Evolutionary conservation across 192 early-diverging fungal genomes (phyloP), one percentile per base, ranked within the genome.

Genomic region (Rhizophagus sp.): DNA sequence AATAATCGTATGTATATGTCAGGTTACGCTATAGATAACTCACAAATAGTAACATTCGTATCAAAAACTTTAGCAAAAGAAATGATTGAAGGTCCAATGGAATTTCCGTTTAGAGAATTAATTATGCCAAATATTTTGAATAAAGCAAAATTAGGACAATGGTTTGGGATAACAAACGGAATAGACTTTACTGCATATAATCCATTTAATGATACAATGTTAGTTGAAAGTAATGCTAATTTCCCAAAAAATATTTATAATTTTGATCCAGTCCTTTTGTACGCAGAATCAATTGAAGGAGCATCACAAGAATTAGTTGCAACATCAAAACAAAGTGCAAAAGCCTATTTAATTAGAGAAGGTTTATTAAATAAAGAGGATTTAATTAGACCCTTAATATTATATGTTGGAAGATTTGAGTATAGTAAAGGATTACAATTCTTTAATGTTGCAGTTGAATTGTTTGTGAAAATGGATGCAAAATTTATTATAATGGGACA

Each of bases 371-470:
- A 66, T 1, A 63, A 79, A n/a, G 41, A 83, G 1, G 89, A 90
- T 73, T 41, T 85, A 7, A 74, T 62, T 13, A 72, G 83, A 24
- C 85, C 85, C 4, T 52, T 90, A 8, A 83, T 89, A 12, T 79
- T 90, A 33, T 90, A 82, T 75, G 82, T 90, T 39, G 89, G 89
- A 25, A 83, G 87, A 13, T 89, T 90, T 78, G 87, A 90, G 76
- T 89, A 88, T 76, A 90, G 88, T 81, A 89, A 90, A 77, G 89
- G 89, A 0, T 80, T 88, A 12, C 87, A 85, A 27, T 86, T 82
- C 66, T 90, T 90, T 64, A 61, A 71, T 10, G 75, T 72, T 1
- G 87, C 87, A 8, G 66, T 77, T 25, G 17, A 77, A 27, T 69
- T 78, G 1, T 82, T 90, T 64, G 81, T 79, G 41, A 41, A 85